Evolutionary conservation across 768 basidiomycete species (phyloP), one percentile per base, ranked within the genome.

Genomic region (Lentinus tigrinus): DNA sequence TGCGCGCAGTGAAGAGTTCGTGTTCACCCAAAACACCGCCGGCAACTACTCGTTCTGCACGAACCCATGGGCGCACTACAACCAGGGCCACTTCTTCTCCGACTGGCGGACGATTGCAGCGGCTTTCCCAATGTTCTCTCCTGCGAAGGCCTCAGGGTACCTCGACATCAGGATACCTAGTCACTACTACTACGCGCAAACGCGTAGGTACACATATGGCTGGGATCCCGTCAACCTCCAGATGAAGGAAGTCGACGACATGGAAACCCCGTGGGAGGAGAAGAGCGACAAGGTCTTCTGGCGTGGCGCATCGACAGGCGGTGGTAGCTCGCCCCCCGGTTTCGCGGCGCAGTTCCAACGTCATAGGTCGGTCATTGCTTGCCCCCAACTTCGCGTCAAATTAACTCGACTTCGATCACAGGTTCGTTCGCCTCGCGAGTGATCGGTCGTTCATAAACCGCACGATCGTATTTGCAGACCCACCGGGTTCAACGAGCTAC

Each of bases 291-390:
- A 83, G 67, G 82, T 98, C 40, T 95, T 95, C 72, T 99, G 96
- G 93, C 77, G 97, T 44, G 97, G 97, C 11, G 93, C 95, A 2
- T 96, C 93, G 0, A 98, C 96, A 0, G 97, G 97, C 54, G 95
- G 95, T 1, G 95, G 95, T 28, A 91, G 81, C 60, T 87, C 87
- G 38, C 95, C 95, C 1, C 83, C 85, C 0, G 94, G 95, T 0
- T 96, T 91, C 68, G 75, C 91, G 2, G 74, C 84, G 2, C 82
- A 85, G 62, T 97, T 95, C 64, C 95, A 98, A 58, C 81, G 95
- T 44, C 95, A 97, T 70, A 79, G 94, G 86, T 88, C 62, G 37
- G 69, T 67, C 62, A 39, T 68, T 67, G 11, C 46, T 47, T 57
- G 28, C 67, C 49, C 58, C 43, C 56, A 50, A 49, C 53, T 11